Base-by-base conservation (phyloP, 768 basidiomycete genomes). In the Gloeostereum incarnatum region DNA sequence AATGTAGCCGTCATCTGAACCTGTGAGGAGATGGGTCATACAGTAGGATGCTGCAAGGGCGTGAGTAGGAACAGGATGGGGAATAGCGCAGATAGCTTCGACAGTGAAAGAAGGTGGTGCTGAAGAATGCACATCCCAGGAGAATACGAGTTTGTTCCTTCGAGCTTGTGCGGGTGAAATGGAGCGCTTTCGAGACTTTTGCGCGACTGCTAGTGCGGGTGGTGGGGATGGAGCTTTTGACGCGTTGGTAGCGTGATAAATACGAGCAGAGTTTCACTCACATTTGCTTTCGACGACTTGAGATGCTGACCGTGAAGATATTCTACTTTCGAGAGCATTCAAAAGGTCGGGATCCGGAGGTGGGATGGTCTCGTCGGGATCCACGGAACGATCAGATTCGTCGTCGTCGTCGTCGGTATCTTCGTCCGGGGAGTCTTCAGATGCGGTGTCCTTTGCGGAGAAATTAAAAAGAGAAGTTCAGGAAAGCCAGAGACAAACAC, bases 1-100 rank as follows among this genome's bases (percentile, higher is more conserved):
- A 31, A 97, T 83, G 48, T 89, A 92, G 6, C 92, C 93, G 54
- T 97, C 92, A 47, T 94, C 85, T 9, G 86, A 88, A 24, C 92
- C 92, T 10, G 93, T 93, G 22, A 94, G 58, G 16, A 96, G 65
- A 54, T 92, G 88, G 14, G 85, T 78, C 73, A 93, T 78, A 59
- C 92, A 94, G 19, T 74, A 59, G 0, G 90, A 91, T 3, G 84
- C 69, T 7, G 91, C 85, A 9, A 97, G 73, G n/a, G 85, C 71
- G 58, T 96, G 87, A 1, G 87, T 90, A 3, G 90, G 79, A 3
- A 75, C 78, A 3, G 90, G 90, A 46, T 93, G 86, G 1, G 93
- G 88, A 40, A 97, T 75, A 14, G 90, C 90, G 45, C 85, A 89
- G 43, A 94, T 77, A 13, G 92, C 91, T 60, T 94, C 92, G 4